Evolutionary conservation across 2,329 filamentous ascomycete genomes (phyloP).

Genomic region (Botrytis medusae): DNA sequence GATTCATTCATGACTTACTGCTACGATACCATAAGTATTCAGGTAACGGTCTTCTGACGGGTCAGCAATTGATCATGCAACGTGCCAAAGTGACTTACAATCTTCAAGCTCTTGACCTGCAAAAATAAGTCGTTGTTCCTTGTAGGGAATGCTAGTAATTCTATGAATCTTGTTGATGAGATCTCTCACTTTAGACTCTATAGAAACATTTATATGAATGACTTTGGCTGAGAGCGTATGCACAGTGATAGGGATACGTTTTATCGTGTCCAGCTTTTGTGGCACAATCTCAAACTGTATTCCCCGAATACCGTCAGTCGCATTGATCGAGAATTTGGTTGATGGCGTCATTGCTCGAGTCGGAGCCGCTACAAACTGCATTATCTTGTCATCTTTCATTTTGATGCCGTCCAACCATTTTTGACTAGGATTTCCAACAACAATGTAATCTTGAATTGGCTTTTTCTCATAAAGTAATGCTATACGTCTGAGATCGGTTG

Average conservation of each 20-base stretch:
- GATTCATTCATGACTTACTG: no score
- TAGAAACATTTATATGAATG: slow-evolving; percentile 42
- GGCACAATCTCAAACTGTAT: slow-evolving; percentile 20
- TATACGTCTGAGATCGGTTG: slow-evolving; percentile 8
- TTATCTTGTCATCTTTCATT: slow-evolving; percentile 19
- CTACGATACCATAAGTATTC: accelerated
- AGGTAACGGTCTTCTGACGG: no score
- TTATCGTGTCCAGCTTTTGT: neutral
- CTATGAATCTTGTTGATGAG: no score
- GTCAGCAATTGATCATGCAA: no score
- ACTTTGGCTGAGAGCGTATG: slow-evolving; percentile 68
- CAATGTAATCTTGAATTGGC: slow-evolving; percentile 44
- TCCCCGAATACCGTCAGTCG: neutral
- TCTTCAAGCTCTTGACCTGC: no score
- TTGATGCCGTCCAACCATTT: slow-evolving; percentile 8
- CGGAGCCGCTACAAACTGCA: slow-evolving; percentile 12
- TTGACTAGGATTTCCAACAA: neutral
- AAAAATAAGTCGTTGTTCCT: no score
- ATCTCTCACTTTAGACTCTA: neutral
- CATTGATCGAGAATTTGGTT: no score
- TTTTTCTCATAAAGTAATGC: slow-evolving; percentile 4
- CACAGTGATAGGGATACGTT: slow-evolving; percentile 55
- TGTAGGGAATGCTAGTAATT: no score
- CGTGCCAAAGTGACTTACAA: no score
- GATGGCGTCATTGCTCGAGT: no score